Evolutionary conservation across 106 monocot species (phyloP), one percentile per base, ranked within the genome.

Genomic region (Allium sativum): DNA sequence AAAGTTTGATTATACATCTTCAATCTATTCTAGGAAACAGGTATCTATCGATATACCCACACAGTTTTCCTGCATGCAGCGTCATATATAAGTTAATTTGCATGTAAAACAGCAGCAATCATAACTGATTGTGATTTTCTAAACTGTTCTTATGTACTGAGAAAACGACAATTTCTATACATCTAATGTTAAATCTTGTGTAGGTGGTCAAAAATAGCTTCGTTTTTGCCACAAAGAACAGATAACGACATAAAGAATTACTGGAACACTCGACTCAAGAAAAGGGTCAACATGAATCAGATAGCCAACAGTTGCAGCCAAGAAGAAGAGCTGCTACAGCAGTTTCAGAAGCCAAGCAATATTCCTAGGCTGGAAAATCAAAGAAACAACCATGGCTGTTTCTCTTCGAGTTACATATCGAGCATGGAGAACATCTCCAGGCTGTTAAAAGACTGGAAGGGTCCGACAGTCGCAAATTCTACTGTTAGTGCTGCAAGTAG

Each of bases 191-290:
- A 50, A 50, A 50, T 5, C 48, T 50, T 50, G 1, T 50, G 48
- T 50, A 84, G 84, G 56, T 85, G 81, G 85, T 81, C 85, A n/a
- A 74, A 81, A 0, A 85, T 81, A 61, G 85, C 85, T 21, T 86
- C 86, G 43, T 82, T 79, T 70, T 82, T 86, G 18, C 86, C 86
- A 10, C 86, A 73, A 40, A 78, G 86, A 62, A 86, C 86, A 42
- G 86, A 86, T 48, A 86, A 82, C 31, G 86, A 86, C 54, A 86
- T 86, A 68, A 86, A 86, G 78, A 86, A 86, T 64, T 86, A 78
- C 69, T 86, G 86, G 86, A 86, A 86, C 78, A 82, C 78, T 14
- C 86, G 82, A 65, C 76, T 86, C 57, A 86, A 86, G 78, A 86
- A 82, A 69, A 86, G 78, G 71, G 52, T 78, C 31, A 72, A 59